A percentile compares a stretch with the other conserved stretches of the same genome.
phyloP scores from a whole-genome alignment of 192 early-diverging fungal genomes.

The Gigaspora rosea region DNA sequence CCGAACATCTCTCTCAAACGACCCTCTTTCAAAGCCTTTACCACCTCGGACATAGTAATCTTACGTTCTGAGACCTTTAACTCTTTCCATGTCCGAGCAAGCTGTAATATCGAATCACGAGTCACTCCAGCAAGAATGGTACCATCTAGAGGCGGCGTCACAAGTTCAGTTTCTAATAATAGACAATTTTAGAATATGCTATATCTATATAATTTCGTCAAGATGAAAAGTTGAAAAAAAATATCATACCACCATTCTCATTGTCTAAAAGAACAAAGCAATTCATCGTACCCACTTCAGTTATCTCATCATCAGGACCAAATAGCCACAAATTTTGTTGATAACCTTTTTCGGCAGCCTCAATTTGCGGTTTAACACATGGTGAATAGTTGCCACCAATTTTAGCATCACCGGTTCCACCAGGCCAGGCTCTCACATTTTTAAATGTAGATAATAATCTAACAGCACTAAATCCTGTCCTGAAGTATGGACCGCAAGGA shows the following conservation, averaged over 20 bases:
- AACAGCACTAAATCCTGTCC: slow-evolving; percentile 90
- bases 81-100: slow-evolving; percentile 81
- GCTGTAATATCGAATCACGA: slow-evolving; percentile 84
- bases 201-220: too few species aligned
- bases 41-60: slow-evolving; percentile 79
- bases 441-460: slow-evolving; percentile 81
- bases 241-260: slow-evolving; percentile 58
- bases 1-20: slow-evolving; percentile 94
- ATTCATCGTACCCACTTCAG: slow-evolving; percentile 98
- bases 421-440: slow-evolving; percentile 92
- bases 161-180: slow-evolving; percentile 69
- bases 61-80: slow-evolving; percentile 86
- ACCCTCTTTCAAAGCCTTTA: slow-evolving; percentile 72
- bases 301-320: slow-evolving; percentile 81
- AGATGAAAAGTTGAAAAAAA: too few species aligned
- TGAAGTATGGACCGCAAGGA: slow-evolving; percentile 96
- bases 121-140: slow-evolving; percentile 95
- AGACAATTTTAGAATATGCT: too few species aligned
- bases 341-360: slow-evolving; percentile 86
- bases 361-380: slow-evolving; percentile 78
- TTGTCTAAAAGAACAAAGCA: slow-evolving; percentile 89
- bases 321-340: slow-evolving; percentile 96
- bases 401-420: slow-evolving; percentile 92
- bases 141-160: slow-evolving; percentile 92
- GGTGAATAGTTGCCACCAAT: slow-evolving; percentile 89